These are phyloP conservation scores for Dioscorea alata DNA, from an alignment of 106 monocot species.

Conservation along the genomic window DNA sequence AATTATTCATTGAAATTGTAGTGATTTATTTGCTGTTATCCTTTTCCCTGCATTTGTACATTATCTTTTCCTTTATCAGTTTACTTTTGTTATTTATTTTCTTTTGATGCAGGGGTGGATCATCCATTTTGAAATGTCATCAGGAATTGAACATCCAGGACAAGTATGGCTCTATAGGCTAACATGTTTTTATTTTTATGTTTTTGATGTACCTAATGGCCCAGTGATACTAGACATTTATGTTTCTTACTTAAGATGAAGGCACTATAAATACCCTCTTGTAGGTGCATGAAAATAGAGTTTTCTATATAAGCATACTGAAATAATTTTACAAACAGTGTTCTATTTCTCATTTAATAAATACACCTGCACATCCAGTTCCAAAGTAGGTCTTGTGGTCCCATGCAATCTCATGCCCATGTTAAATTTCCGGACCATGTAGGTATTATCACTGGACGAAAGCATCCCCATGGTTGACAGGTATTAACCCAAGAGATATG, in stretches of 20 bases:
- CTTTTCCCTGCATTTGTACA: neutral
- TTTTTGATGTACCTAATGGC: no score
- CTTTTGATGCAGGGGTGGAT: conserved; percentile 48
- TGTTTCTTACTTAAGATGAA: no score
- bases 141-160: conserved; percentile 40
- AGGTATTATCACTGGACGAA: conserved; percentile 73
- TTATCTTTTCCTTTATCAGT: no score
- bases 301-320: no score
- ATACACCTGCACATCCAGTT: no score
- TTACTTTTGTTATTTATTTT: neutral
- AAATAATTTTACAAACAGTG: no score
- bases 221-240: no score
- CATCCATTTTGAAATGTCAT: conserved; percentile 19
- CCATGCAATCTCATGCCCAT: neutral
- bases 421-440: neutral
- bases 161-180: conserved; percentile 41
- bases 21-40: neutral
- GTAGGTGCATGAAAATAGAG: no score
- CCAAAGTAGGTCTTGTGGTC: no score
- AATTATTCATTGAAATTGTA: neutral
- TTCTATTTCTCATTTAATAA: no score
- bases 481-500: conserved; percentile 74
- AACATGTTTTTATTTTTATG: no score
- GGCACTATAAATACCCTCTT: no score
- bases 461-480: conserved; percentile 87